Base-by-base conservation (phyloP, 495 filamentous ascomycete species). In the Aspergillus olivimuriae region DNA sequence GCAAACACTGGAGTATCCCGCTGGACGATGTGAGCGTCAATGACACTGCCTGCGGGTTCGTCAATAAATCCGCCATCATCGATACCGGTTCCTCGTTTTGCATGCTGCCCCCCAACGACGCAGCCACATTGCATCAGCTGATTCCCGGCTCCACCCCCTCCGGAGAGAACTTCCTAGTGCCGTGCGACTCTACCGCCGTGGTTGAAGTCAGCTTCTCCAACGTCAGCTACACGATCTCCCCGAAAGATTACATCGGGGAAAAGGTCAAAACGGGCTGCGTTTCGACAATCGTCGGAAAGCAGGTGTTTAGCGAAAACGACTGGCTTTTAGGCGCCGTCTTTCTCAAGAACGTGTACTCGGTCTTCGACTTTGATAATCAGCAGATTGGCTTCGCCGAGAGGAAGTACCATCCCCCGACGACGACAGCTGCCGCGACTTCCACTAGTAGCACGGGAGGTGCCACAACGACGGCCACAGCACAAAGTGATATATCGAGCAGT, bases 271-370 rank as follows among this genome's bases (percentile, higher is more conserved):
- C 66, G 8, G 61, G 56, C 21, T 94, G 88, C 55, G 61, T 70
- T 14, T 85, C 82, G 54, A 86, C 82, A 33, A 77, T 92, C 43
- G 53, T 75, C 4, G 58, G 60, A n/a, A 51, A 67, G 14, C 60
- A 69, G 45, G 62, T 71, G 4, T 73, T 74, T 37, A 73, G 66
- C 19, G 34, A 62, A 12, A 53, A 71, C 36, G 60, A 70, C 58
- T 92, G 89, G 88, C 69, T 94, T 21, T 58, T 92, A 1, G 88
- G 88, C 4, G 88, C 90, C 51, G 75, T 83, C 4, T 94, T 94
- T 51, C 61, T 94, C 44, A 94, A 94, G 66, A 92, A 94, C 49
- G 87, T 94, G n/a, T 92, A 92, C 63, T 66, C 77, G 17, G 82
- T 92, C 16, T 94, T 94, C 52, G 88, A 94, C 58, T 76, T 74